These are phyloP conservation scores for Amanita pallidorosea DNA, from an alignment of 768 basidiomycete genomes.

Conservation along the genomic window DNA sequence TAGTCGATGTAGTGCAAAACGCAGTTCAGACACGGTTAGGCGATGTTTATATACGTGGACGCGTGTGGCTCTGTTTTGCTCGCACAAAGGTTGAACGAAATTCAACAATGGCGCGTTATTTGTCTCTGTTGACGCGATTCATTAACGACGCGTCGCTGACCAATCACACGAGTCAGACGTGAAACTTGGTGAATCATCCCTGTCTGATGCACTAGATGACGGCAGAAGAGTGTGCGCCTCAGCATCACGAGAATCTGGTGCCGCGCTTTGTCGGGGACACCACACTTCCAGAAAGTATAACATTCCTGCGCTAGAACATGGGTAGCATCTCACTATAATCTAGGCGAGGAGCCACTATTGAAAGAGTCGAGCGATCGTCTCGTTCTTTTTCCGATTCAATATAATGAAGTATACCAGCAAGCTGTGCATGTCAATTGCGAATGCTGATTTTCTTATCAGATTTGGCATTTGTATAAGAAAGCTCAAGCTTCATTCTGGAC, in stretches of 20 bases:
- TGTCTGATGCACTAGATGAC: not conserved
- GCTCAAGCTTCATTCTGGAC: slow-evolving; percentile 96
- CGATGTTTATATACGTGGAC: slow-evolving; percentile 14
- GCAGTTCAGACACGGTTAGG: slow-evolving; percentile 1
- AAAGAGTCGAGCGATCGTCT: slow-evolving; percentile 76
- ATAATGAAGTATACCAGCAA: slow-evolving; percentile 60
- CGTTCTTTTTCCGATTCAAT: slow-evolving; percentile 92
- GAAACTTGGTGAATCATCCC: not conserved
- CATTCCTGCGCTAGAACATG: slow-evolving; percentile 2
- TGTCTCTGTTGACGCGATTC: slow-evolving; percentile 14
- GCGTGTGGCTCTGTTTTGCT: slow-evolving; percentile 27
- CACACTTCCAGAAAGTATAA: slow-evolving; percentile 50
- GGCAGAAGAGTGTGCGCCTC: not conserved
- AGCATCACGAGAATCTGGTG: not conserved
- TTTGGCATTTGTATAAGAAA: slow-evolving; percentile 97
- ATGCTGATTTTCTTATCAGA: slow-evolving; percentile 32
- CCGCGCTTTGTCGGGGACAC: slow-evolving; percentile 55
- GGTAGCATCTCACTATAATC: not conserved
- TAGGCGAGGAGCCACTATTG: slow-evolving; percentile 76
- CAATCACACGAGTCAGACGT: not conserved
- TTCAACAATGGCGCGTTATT: slow-evolving; percentile 14
- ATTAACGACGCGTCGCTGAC: not conserved
- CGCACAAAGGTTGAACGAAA: slow-evolving; percentile 12
- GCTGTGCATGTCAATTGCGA: too few species aligned
- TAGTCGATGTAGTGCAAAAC: slow-evolving; percentile 1